phyloP scores from a whole-genome alignment of 768 basidiomycete genomes.

The Boletus edulis region DNA sequence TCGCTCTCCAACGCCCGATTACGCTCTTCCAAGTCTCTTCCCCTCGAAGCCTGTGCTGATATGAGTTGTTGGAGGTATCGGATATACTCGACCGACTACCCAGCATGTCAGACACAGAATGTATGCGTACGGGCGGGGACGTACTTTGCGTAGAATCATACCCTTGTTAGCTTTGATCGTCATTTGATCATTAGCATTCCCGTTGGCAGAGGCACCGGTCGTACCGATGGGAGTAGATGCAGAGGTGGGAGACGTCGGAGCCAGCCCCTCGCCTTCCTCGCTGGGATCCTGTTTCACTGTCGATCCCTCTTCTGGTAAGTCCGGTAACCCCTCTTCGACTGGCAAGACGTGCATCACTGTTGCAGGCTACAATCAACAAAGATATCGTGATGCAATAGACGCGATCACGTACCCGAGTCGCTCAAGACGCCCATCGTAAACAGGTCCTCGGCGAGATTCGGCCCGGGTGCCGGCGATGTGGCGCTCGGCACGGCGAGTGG shows the following conservation, averaged over 20 bases:
- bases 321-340: constrained; percentile 25
- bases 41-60: constrained; percentile 71
- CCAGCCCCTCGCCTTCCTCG: constrained; percentile 27
- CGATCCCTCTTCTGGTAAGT: constrained; percentile 28
- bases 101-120: background rate
- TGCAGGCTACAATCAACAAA: background rate
- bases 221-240: constrained; percentile 11
- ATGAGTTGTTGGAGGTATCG: constrained; percentile 88
- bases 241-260: constrained; percentile 21
- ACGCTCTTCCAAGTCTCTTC: constrained; percentile 75
- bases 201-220: background rate
- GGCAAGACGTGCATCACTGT: constrained; percentile 27
- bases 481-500: constrained; percentile 19
- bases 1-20: constrained; percentile 43
- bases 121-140: background rate
- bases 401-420: constrained; percentile 19
- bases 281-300: constrained; percentile 29
- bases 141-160: constrained; percentile 82
- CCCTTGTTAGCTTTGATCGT: constrained; percentile 92
- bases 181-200: constrained; percentile 29
- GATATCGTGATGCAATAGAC: background rate
- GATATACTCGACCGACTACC: constrained; percentile 48
- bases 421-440: constrained; percentile 19
- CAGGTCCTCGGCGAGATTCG: constrained; percentile 17
- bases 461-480: constrained; percentile 11